These are phyloP conservation scores for Aspergillus taichungensis DNA, from an alignment of 495 filamentous ascomycete genomes.

Conservation along the genomic window DNA sequence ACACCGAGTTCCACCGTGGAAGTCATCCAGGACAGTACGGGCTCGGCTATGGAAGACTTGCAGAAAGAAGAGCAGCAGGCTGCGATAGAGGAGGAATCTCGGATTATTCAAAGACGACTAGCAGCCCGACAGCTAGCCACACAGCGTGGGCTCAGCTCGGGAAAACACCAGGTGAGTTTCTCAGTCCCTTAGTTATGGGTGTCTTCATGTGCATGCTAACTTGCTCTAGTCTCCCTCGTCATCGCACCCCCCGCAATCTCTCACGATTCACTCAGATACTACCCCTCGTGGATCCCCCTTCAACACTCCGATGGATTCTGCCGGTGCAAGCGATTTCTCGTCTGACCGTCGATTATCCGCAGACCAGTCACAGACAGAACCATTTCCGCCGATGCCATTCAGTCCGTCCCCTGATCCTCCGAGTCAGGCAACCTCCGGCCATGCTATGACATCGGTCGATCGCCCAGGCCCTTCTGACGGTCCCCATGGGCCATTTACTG, in stretches of 20 bases:
- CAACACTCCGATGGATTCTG: constrained; percentile 4
- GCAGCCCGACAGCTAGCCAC: constrained; percentile 66
- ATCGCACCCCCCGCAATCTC: constrained; percentile 4
- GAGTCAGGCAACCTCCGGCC: background rate
- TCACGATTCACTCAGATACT: constrained; percentile 4
- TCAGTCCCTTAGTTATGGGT: background rate
- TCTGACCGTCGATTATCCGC: constrained; percentile 5
- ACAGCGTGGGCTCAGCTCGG: constrained; percentile 50
- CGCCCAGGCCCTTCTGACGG: background rate
- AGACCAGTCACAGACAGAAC: constrained; percentile 23
- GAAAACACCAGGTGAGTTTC: constrained; percentile 15
- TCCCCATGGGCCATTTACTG: too few relatives aligned
- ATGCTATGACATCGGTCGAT: background rate
- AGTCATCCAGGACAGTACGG: constrained; percentile 16
- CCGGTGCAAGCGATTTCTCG: constrained; percentile 4
- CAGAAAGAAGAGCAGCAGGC: constrained; percentile 67
- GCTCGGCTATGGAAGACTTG: constrained; percentile 60
- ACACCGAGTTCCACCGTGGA: constrained; percentile 15
- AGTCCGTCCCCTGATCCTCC: constrained; percentile 2
- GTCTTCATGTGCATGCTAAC: background rate
- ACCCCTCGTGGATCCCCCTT: constrained; percentile 2
- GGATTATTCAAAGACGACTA: constrained; percentile 58
- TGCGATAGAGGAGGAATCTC: constrained; percentile 58
- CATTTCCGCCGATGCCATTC: constrained; percentile 27
- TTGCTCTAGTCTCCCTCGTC: constrained; percentile 5